Percentiles rank a stretch among this genome's conserved stretches.
Evolutionary conservation across 495 filamentous ascomycete species (phyloP).

Genomic region (Xylaria castorea): DNA sequence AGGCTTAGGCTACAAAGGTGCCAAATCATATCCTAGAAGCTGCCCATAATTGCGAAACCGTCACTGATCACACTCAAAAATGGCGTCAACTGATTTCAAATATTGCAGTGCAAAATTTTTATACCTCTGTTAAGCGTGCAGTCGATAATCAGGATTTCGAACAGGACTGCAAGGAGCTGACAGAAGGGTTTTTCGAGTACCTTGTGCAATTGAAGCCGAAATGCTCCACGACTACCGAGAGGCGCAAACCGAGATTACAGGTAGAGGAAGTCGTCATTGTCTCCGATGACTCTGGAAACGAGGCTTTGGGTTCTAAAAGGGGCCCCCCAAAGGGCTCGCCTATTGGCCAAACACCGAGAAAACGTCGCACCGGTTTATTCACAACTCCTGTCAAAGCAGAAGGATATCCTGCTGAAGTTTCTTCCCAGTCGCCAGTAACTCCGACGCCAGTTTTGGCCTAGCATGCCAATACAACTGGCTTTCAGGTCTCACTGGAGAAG

Average conservation of each 20-base stretch:
- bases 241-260: background rate
- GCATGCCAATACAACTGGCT: background rate
- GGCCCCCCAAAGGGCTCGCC: conserved; percentile 6
- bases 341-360: background rate
- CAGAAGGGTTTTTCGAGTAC: conserved; percentile 37
- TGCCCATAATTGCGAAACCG: background rate
- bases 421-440: background rate
- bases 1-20: background rate
- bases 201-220: conserved; percentile 46
- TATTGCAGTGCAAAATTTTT: conserved; percentile 41
- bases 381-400: conserved; percentile 9
- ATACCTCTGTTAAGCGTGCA: conserved; percentile 37
- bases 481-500: background rate
- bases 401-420: background rate
- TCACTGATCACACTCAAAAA: background rate
- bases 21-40: background rate
- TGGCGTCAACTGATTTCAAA: background rate
- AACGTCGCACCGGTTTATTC: background rate
- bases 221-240: conserved; percentile 36
- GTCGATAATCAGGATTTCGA: conserved; percentile 35
- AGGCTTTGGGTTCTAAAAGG: conserved; percentile 17
- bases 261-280: conserved; percentile 21
- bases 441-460: background rate
- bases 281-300: conserved; percentile 26
- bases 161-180: conserved; percentile 27